Percentiles rank a stretch among this genome's conserved stretches.
Evolutionary conservation across 1,284 basidiomycete genomes (phyloP).

Genomic region (Chondrostereum purpureum): DNA sequence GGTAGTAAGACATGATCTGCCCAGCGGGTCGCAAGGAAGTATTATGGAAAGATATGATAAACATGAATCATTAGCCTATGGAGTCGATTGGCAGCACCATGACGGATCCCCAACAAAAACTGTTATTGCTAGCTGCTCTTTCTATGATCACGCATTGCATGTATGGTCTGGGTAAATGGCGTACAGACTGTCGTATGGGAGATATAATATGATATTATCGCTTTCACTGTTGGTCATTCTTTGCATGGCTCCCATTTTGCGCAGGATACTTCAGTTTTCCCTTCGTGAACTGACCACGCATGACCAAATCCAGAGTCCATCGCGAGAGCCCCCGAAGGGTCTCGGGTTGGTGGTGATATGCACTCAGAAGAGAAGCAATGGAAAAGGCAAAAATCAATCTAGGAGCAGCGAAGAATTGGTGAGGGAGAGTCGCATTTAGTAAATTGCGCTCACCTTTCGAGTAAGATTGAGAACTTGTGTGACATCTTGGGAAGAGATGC

Average conservation of each 20-base stretch:
- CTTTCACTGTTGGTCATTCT: too few relatives aligned
- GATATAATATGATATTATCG: too few relatives aligned
- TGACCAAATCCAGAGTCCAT: constrained; percentile 65
- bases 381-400: constrained; percentile 54
- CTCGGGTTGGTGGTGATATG: constrained; percentile 53
- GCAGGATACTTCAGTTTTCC: too few relatives aligned
- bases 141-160: constrained; percentile 87
- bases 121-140: constrained; percentile 86
- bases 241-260: too few relatives aligned
- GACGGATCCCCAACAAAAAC: constrained; percentile 29
- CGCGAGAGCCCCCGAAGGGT: constrained; percentile 63
- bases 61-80: constrained; percentile 88
- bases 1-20: constrained; percentile 49
- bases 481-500: constrained; percentile 44
- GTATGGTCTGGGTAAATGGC: constrained; percentile 64
- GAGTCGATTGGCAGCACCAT: constrained; percentile 85
- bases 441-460: constrained; percentile 3
- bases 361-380: constrained; percentile 56
- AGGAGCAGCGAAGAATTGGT: constrained; percentile 6
- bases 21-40: constrained; percentile 16
- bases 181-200: neutral
- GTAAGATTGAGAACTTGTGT: too few relatives aligned
- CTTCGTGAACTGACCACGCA: too few relatives aligned
- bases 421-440: constrained; percentile 4
- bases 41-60: constrained; percentile 63